Percentiles rank a stretch among this genome's conserved stretches.
phyloP scores from a whole-genome alignment of 495 filamentous ascomycete genomes.

The Lasiosphaeria ovina region DNA sequence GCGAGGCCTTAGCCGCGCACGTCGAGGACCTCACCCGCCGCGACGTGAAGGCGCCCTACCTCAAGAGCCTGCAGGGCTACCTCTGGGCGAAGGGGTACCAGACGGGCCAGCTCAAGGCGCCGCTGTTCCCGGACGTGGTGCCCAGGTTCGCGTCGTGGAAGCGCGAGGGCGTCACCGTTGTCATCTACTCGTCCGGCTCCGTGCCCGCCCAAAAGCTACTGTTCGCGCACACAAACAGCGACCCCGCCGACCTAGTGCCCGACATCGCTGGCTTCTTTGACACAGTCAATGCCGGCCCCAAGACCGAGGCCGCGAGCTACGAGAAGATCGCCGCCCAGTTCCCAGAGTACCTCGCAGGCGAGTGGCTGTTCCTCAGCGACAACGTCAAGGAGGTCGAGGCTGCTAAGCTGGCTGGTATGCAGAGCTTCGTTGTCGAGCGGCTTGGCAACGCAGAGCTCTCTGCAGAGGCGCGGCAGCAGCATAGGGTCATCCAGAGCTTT shows the following conservation, averaged over 20 bases:
- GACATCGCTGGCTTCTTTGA: constrained; percentile 63
- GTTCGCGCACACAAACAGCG: constrained; percentile 61
- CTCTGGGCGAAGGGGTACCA: constrained; percentile 67
- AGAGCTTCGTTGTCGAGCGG: constrained; percentile 57
- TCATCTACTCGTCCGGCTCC: constrained; percentile 71
- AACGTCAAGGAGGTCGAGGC: constrained; percentile 68
- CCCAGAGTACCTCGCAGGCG: constrained; percentile 34
- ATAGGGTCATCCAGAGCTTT: constrained; percentile 48
- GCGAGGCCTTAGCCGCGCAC: constrained; percentile 52
- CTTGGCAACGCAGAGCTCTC: constrained; percentile 60
- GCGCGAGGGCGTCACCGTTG: constrained; percentile 44
- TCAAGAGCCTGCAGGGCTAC: constrained; percentile 72
- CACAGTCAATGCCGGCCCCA: constrained; percentile 70
- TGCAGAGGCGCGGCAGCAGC: constrained; percentile 39
- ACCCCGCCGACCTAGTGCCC: constrained; percentile 54
- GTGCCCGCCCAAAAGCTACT: constrained; percentile 70
- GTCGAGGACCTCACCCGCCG: constrained; percentile 61
- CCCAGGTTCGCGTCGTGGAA: constrained; percentile 55
- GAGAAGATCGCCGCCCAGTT: constrained; percentile 50
- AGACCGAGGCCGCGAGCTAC: constrained; percentile 61
- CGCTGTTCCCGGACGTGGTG: constrained; percentile 66
- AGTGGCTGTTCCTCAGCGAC: constrained; percentile 70
- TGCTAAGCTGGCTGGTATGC: constrained; percentile 61
- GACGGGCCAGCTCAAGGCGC: constrained; percentile 58
- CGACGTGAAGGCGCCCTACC: constrained; percentile 65